Evolutionary conservation across 1,139 yeast genomes (phyloP).

Genomic region (Hansenula lynferdii): DNA sequence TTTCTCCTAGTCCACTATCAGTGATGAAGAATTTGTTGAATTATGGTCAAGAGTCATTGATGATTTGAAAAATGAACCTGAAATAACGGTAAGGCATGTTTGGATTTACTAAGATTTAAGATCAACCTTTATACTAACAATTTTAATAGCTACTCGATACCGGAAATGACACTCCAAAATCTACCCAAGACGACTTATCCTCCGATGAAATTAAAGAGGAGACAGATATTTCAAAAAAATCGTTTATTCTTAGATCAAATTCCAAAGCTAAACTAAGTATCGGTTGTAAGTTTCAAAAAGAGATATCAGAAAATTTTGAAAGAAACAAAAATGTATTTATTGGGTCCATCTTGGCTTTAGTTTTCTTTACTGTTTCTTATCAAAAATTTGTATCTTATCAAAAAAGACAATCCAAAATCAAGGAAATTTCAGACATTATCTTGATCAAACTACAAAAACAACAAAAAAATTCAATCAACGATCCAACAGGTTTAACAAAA

Average conservation of each 20-base stretch:
- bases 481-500: conserved; percentile 30
- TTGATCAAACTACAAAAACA: conserved; percentile 41
- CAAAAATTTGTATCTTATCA: conserved; percentile 32
- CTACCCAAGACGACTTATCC: conserved; percentile 24
- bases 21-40: conserved; percentile 74
- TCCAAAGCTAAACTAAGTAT: conserved; percentile 62
- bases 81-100: conserved; percentile 85
- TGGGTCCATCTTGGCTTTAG: conserved; percentile 21
- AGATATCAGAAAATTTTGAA: conserved; percentile 44
- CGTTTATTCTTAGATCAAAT: conserved; percentile 65
- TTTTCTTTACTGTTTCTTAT: conserved; percentile 26
- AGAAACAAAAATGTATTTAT: conserved; percentile 38
- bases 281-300: conserved; percentile 54
- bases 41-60: conserved; percentile 68
- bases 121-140: conserved; percentile 23
- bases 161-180: conserved; percentile 22
- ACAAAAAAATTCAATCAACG: conserved; percentile 27
- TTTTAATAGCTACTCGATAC: conserved; percentile 24
- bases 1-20: conserved; percentile 37
- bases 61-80: conserved; percentile 68
- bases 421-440: conserved; percentile 32
- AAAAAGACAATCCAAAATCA: conserved; percentile 32
- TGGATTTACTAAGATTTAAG: conserved; percentile 22
- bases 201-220: conserved; percentile 33
- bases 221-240: conserved; percentile 32